phyloP scores from a whole-genome alignment of 176 grass and related monocot species.

The Urochloa ruziziensis region DNA sequence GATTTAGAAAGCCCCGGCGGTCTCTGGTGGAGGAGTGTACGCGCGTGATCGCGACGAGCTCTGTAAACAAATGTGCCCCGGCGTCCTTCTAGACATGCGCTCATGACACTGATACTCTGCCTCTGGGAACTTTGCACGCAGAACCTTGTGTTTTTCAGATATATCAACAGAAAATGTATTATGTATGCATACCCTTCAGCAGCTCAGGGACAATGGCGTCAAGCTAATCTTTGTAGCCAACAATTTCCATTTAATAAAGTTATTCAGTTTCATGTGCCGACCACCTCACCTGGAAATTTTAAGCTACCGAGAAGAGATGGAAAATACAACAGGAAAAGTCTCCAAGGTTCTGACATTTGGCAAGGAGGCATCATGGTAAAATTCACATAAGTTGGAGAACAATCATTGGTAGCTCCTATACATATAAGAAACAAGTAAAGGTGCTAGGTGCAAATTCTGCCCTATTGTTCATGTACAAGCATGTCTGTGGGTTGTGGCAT shows the following conservation, averaged over 20 bases:
- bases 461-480: background rate
- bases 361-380: background rate
- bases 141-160: background rate
- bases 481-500: slow-evolving; percentile 10
- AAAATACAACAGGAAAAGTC: background rate
- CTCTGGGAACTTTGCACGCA: background rate
- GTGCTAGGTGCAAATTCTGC: slow-evolving; percentile 22
- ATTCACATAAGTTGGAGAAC: background rate
- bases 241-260: background rate
- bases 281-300: too few relatives aligned
- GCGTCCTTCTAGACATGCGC: slow-evolving; percentile 44
- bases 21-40: slow-evolving; percentile 32
- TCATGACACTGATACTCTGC: background rate
- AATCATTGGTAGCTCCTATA: background rate
- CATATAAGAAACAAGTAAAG: background rate
- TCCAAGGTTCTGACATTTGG: background rate
- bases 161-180: background rate
- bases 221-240: background rate
- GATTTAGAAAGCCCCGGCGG: slow-evolving; percentile 51
- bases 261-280: background rate
- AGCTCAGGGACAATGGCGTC: background rate
- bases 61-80: slow-evolving; percentile 35
- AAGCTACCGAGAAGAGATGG: background rate
- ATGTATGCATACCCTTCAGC: background rate
- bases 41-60: slow-evolving; percentile 1